Percentiles rank a stretch among this genome's conserved stretches.
Evolutionary conservation across 1,284 basidiomycete species (phyloP).

Genomic region (Melampsora larici-populina): DNA sequence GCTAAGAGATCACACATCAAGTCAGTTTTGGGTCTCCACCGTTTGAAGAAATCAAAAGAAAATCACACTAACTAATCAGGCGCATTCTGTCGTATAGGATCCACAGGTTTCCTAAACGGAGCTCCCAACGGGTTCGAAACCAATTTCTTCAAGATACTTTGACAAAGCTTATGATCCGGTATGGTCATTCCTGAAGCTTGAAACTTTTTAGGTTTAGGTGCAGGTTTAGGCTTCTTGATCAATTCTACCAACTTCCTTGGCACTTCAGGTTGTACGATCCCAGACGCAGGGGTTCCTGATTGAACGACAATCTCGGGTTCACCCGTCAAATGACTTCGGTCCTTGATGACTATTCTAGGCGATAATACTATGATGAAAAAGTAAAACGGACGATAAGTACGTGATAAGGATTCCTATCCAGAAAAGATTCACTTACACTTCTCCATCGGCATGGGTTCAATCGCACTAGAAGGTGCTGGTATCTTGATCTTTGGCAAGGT

Average conservation of each 20-base stretch:
- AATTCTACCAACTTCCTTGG: conserved; percentile 47
- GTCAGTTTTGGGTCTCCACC: neutral
- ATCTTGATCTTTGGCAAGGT: conserved; percentile 38
- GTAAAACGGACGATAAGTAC: too few relatives aligned
- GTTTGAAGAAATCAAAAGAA: neutral
- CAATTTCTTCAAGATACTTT: conserved; percentile 77
- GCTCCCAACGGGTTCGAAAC: conserved; percentile 54
- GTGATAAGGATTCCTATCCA: too few relatives aligned
- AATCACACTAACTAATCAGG: conserved; percentile 73
- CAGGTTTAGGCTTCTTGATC: conserved; percentile 52
- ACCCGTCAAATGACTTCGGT: neutral
- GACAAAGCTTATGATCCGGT: conserved; percentile 74
- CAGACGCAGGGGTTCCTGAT: neutral
- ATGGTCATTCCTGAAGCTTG: conserved; percentile 76
- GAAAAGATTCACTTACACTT: neutral
- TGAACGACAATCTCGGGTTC: too few relatives aligned
- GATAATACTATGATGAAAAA: neutral
- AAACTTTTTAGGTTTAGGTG: conserved; percentile 62
- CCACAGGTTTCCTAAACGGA: conserved; percentile 35
- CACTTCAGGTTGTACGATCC: conserved; percentile 20
- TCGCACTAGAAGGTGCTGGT: conserved; percentile 16
- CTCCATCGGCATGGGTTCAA: conserved; percentile 12
- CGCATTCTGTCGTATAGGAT: conserved; percentile 61
- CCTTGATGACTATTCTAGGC: conserved; percentile 39
- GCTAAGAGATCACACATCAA: conserved; percentile 58